Percentiles rank a stretch among this genome's conserved stretches.
These are phyloP conservation scores for Hamigera avellanea DNA, from an alignment of 495 filamentous ascomycete species.

Conservation along the genomic window DNA sequence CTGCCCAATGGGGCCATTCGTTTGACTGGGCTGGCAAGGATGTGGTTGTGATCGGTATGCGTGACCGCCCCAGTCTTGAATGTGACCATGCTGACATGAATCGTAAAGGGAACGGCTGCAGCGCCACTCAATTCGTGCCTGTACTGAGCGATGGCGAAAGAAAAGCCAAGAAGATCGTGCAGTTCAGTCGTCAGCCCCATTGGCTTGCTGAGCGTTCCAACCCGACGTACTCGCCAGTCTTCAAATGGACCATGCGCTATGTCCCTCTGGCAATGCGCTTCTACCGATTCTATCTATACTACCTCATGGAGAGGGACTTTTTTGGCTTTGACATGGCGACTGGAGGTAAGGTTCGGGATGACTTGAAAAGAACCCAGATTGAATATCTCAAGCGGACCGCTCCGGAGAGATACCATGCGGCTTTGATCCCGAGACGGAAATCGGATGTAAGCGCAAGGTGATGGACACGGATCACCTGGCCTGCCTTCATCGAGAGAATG, in stretches of 20 bases:
- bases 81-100: background rate
- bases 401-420: constrained; percentile 39
- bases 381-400: constrained; percentile 27
- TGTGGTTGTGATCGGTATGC: constrained; percentile 41
- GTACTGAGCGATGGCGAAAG: constrained; percentile 13
- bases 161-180: constrained; percentile 27
- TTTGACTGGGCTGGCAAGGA: constrained; percentile 44
- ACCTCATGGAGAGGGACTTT: constrained; percentile 15
- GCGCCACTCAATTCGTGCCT: constrained; percentile 33
- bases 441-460: constrained; percentile 39
- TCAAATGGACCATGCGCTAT: constrained; percentile 12
- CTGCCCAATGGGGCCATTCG: constrained; percentile 43
- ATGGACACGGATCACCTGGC: constrained; percentile 38
- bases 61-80: background rate
- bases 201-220: constrained; percentile 33
- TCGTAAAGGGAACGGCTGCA: constrained; percentile 22
- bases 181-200: constrained; percentile 40
- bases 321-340: constrained; percentile 12
- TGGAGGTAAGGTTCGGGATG: constrained; percentile 11
- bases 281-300: constrained; percentile 6
- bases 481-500: constrained; percentile 28
- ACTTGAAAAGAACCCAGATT: constrained; percentile 16
- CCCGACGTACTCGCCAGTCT: constrained; percentile 11
- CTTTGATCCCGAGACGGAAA: constrained; percentile 35
- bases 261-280: constrained; percentile 16